Evolutionary conservation across 805 yeast genomes (phyloP), one percentile per base, ranked within the genome.

Genomic region (Ogataea paradorogensis): DNA sequence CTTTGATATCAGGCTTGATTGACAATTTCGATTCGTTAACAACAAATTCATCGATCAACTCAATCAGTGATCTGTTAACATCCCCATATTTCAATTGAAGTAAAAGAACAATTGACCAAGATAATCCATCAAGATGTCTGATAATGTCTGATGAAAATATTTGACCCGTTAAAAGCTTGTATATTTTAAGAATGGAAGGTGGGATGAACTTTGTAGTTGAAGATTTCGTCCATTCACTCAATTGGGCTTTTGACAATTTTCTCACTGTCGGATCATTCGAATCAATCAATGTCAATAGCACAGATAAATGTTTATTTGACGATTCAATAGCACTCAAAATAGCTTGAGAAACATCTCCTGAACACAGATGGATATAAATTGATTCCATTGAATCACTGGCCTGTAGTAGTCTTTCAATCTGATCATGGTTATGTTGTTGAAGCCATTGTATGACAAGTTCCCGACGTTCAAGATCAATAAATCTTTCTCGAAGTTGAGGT

Each of bases 221-320:
- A 5, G 64, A 62, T 3, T 67, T 65, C 22, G 59, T 58, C 97
- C 97, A 90, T 27, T 73, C 76, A 2, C 66, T 62, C 16, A 91
- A 60, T 61, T 89, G 96, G 24, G 60, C 59, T 6, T 55, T 47
- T 0, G 96, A 90, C 37, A 78, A 66, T 0, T 52, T 53, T 35
- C 69, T 68, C 3, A 84, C 81, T 1, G 71, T 68, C 1, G 70
- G 70, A 48, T 82, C 84, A 50, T 83, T 82, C 0, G 93, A 80
- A 24, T 86, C 95, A 7, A 84, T 58, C 30, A 84, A 63, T 0
- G 96, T 73, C 9, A 91, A 59, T 20, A 87, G 53, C 0, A 77
- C 78, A 0, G 95, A 79, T 14, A 91, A 61, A 58, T 90, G 95
- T 5, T 74, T 62, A 52, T 85, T 84, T 7, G 72, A 71, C 0